These are phyloP conservation scores for Podaxis sp. DNA, from an alignment of 768 basidiomycete species.

Conservation along the genomic window DNA sequence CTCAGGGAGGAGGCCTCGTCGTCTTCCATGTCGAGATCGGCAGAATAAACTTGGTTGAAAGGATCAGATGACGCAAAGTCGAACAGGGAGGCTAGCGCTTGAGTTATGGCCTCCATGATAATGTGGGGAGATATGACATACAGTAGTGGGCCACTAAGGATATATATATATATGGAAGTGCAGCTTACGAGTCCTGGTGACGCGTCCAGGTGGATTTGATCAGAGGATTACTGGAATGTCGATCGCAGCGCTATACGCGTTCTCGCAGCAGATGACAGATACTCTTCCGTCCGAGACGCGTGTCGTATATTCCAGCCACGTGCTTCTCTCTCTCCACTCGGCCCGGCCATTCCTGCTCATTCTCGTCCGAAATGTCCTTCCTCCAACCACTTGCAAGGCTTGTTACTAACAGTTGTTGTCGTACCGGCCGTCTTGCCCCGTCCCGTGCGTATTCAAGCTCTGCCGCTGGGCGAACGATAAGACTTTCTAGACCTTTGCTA, in stretches of 20 bases:
- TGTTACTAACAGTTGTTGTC: constrained; percentile 11
- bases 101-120: constrained; percentile 11
- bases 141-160: background rate
- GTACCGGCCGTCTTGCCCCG: background rate
- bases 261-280: background rate
- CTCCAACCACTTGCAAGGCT: constrained; percentile 17
- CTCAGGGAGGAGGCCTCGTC: constrained; percentile 51
- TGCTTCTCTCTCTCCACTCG: constrained; percentile 6
- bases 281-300: background rate
- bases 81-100: constrained; percentile 1
- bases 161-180: constrained; percentile 6
- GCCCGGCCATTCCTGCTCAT: background rate
- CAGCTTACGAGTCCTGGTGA: constrained; percentile 12
- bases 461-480: background rate
- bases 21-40: constrained; percentile 49
- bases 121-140: constrained; percentile 7
- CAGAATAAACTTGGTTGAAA: background rate
- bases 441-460: background rate
- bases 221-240: background rate
- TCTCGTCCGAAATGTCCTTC: constrained; percentile 20
- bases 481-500: constrained; percentile 23
- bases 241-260: constrained; percentile 1
- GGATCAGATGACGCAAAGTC: background rate
- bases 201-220: constrained; percentile 12
- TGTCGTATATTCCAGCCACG: background rate